These are phyloP conservation scores for Yamadazyma sp. DNA, from an alignment of 805 yeast genomes.

Conservation along the genomic window DNA sequence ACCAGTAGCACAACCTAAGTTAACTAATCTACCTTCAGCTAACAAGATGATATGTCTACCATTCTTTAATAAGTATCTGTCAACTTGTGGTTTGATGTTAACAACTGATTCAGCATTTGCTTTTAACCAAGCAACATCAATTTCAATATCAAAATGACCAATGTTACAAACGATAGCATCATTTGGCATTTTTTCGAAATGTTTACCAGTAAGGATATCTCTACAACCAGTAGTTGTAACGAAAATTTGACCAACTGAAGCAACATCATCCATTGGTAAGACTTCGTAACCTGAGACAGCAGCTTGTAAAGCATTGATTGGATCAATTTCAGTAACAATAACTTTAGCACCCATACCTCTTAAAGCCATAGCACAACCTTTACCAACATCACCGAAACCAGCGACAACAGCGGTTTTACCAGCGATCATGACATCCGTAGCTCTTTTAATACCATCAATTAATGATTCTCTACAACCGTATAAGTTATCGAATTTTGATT, in stretches of 20 bases:
- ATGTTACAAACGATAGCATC: constrained; percentile 99
- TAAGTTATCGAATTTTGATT: constrained; percentile 98
- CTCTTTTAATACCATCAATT: constrained; percentile 98
- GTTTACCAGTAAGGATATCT: constrained; percentile 89
- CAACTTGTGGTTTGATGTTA: constrained; percentile 99
- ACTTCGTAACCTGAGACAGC: constrained; percentile 99
- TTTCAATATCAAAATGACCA: constrained; percentile 99
- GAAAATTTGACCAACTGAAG: constrained; percentile 89
- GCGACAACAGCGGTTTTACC: constrained; percentile 99
- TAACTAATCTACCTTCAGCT: constrained; percentile 99
- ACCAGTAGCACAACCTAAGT: constrained; percentile 99
- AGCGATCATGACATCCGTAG: constrained; percentile 99
- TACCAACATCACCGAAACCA: constrained; percentile 99
- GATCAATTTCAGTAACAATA: constrained; percentile 94
- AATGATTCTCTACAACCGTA: constrained; percentile 99
- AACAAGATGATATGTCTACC: constrained; percentile 94
- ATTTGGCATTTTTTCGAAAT: constrained; percentile 93
- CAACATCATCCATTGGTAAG: constrained; percentile 91
- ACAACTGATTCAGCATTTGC: constrained; percentile 88
- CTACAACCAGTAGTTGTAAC: constrained; percentile 99
- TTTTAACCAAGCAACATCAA: constrained; percentile 98
- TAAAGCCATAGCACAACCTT: constrained; percentile 99
- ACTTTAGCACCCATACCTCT: constrained; percentile 99
- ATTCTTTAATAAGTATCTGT: constrained; percentile 83
- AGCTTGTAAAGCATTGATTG: constrained; percentile 98